Conservation (phyloP, 805 yeast species). For the Starmerella asiatica region DNA sequence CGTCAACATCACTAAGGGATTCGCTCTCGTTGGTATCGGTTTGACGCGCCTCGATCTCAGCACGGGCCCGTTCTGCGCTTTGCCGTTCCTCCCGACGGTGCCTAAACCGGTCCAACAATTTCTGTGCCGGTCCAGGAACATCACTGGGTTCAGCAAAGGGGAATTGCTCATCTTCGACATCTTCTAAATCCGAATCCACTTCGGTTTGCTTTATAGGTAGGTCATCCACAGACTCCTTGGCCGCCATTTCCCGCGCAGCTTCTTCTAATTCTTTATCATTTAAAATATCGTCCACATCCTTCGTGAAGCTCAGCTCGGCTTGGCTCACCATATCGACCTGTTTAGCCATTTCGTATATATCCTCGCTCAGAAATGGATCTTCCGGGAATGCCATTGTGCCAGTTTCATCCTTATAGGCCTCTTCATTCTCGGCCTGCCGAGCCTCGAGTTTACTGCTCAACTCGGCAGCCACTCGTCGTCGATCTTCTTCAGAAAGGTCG, state of each 20-base stretch:
- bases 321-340: slow-evolving; percentile 22
- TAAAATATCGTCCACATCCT: slow-evolving; percentile 23
- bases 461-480: slow-evolving; percentile 8
- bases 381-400: slow-evolving; percentile 14
- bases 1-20: slow-evolving; percentile 64
- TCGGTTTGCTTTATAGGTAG: too few species aligned
- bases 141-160: slow-evolving; percentile 6
- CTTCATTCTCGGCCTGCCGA: slow-evolving; percentile 12
- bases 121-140: slow-evolving; percentile 20
- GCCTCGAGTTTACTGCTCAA: slow-evolving; percentile 2
- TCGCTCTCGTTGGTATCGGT: slow-evolving; percentile 40
- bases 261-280: slow-evolving; percentile 17
- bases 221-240: slow-evolving; percentile 7
- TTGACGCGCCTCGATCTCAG: slow-evolving; percentile 24
- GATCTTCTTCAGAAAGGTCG: not conserved
- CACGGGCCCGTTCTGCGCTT: slow-evolving; percentile 22
- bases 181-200: too few species aligned
- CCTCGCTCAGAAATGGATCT: slow-evolving; percentile 19
- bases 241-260: slow-evolving; percentile 16
- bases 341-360: slow-evolving; percentile 20
- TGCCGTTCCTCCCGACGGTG: slow-evolving; percentile 17
- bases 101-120: slow-evolving; percentile 18
- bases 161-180: slow-evolving; percentile 6
- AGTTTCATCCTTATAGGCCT: slow-evolving; percentile 16
- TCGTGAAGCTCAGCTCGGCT: slow-evolving; percentile 22